Evolutionary conservation across 2,329 filamentous ascomycete species (phyloP).

Genomic region (Colletotrichum camelliae): DNA sequence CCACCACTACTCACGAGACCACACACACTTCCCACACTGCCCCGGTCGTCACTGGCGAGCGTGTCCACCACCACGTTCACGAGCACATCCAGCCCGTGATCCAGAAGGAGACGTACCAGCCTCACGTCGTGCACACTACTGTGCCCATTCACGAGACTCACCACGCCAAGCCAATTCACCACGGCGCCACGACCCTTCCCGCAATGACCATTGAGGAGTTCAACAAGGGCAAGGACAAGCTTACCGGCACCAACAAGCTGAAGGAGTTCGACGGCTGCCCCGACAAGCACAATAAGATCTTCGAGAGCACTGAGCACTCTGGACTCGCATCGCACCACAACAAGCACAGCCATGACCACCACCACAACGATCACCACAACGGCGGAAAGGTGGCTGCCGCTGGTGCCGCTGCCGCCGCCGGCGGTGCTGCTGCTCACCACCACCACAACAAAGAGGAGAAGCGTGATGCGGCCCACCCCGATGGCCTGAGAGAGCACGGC

Average conservation of each 20-base stretch:
- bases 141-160: conserved; percentile 76
- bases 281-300: conserved; percentile 41
- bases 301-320: conserved; percentile 14
- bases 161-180: conserved; percentile 70
- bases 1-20: conserved; percentile 31
- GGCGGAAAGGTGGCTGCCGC: neutral
- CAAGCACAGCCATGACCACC: neutral
- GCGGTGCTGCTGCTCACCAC: neutral
- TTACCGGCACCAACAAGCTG: conserved; percentile 31
- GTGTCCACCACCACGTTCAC: conserved; percentile 56
- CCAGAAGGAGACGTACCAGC: conserved; percentile 72
- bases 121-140: conserved; percentile 73
- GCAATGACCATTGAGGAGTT: conserved; percentile 71
- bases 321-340: neutral
- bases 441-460: neutral
- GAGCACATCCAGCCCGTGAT: conserved; percentile 75
- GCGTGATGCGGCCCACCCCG: neutral
- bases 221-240: conserved; percentile 45
- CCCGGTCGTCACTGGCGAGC: conserved; percentile 32
- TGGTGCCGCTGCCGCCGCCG: neutral
- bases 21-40: conserved; percentile 30
- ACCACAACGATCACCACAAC: neutral
- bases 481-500: neutral
- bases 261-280: conserved; percentile 69
- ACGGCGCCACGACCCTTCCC: conserved; percentile 68